Evolutionary conservation across 176 grass and related monocot species (phyloP).

Genomic region (Leersia perrieri): DNA sequence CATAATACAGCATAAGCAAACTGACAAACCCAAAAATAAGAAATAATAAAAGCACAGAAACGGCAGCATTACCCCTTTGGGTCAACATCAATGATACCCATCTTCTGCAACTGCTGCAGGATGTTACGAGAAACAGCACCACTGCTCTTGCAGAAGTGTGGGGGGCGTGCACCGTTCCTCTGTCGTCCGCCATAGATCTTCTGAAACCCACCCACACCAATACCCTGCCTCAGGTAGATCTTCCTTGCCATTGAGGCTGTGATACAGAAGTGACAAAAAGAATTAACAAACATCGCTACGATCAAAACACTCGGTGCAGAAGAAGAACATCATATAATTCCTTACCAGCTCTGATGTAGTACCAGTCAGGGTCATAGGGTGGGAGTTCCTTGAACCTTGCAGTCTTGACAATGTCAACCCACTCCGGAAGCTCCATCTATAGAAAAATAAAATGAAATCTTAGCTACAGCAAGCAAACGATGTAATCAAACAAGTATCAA

Average conservation of each 20-base stretch:
- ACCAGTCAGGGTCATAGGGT: slow-evolving; percentile 67
- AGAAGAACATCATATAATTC: neutral
- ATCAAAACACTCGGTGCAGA: neutral
- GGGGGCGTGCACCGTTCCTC: slow-evolving; percentile 55
- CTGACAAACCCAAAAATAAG: neutral
- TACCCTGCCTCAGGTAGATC: slow-evolving; percentile 78
- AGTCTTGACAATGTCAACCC: slow-evolving; percentile 85
- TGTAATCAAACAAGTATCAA: neutral
- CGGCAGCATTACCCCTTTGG: slow-evolving; percentile 59
- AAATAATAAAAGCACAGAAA: neutral
- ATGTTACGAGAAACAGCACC: slow-evolving; percentile 73
- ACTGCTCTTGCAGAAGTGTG: slow-evolving; percentile 79
- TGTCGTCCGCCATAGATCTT: slow-evolving; percentile 73
- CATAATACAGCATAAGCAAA: neutral
- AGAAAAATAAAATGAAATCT: neutral
- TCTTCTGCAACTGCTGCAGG: slow-evolving; percentile 61
- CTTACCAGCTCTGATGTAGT: slow-evolving; percentile 77
- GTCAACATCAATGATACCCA: slow-evolving; percentile 66
- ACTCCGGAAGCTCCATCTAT: slow-evolving; percentile 78
- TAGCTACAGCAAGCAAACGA: neutral
- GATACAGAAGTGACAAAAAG: neutral
- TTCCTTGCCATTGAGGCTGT: slow-evolving; percentile 73
- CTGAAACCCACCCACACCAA: slow-evolving; percentile 78
- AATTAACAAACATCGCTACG: neutral
- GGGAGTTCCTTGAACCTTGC: slow-evolving; percentile 83